Base-by-base conservation (phyloP, 73 alveolate genomes). In the Blepharisma japonicum region DNA sequence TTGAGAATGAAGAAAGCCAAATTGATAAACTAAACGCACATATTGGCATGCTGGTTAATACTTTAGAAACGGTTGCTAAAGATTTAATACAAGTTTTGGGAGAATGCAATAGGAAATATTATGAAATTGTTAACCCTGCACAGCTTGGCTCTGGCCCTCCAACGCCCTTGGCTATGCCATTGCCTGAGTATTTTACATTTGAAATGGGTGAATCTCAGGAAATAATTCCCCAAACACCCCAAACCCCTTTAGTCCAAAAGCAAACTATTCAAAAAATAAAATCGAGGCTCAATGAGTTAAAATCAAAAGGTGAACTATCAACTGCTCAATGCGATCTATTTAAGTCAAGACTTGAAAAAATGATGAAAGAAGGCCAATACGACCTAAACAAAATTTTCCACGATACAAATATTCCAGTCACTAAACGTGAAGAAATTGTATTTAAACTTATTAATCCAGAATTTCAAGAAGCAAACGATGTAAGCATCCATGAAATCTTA, bases 51-150 rank as follows among this genome's bases (percentile, higher is more conserved):
- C 23, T 53, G 23, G 67, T 53, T 14, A 53, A 53, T 14, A 53
- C 67, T 20, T 53, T 53, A 53, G 67, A 53, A 53, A 53, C n/a
- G 23, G 67, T 53, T 53, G 67, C 67, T 53, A 53, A 53, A 53
- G 67, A 53, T 11, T 20, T 53, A 14, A 14, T 53, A 53, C n/a
- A 11, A 14, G 67, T 53, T 20, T 20, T 53, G 2, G 27, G 23
- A 14, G 67, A 53, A 53, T 11, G 27, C 23, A 53, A 53, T 53
- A 53, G 67, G 23, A 53, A 53, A 53, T 53, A 53, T 20, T 53
- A 53, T 53, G 67, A 53, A 53, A 11, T 53, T 53, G 67, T 53
- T 0, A 53, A 53, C 67, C 67, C 67, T 14, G n/a, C 67, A 14
- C 67, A 53, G 67, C 23, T 53, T 1, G n/a, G 23, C 67, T 53